Base-by-base conservation (phyloP, 2,329 filamentous ascomycete genomes). In the Helotiales sp. region DNA sequence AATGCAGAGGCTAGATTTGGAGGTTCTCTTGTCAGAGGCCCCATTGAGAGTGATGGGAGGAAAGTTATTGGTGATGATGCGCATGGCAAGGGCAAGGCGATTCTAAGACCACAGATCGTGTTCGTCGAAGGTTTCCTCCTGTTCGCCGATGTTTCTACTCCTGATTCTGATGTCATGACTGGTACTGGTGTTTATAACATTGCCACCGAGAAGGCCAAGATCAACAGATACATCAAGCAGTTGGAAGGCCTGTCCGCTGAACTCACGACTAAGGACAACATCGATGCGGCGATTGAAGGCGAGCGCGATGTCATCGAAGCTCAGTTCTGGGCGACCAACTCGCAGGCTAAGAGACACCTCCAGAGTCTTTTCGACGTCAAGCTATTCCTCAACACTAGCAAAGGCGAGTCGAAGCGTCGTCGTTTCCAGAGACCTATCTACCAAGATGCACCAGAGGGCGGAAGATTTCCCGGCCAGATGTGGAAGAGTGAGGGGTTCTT, bases 401-500 rank as follows among this genome's bases (percentile, higher is more conserved):
- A 68, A 32, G 40, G 30, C 0, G 52, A 47, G 1, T 72, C 71
- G 1, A 70, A 66, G 32, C 10, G 58, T 2, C 61, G 72, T 17
- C 66, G 73, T 15, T 65, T 75, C 37, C 11, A 10, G 1, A 28
- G 71, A 20, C 5, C 15, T 1, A 17, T 47, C 2, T 75, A 74
- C 52, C 40, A 64, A 0, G 73, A 75, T 63, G 40, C 28, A 7
- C 65, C 60, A 0, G 30, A 13, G 13, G 66, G 63, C 8, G 28
- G 57, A 10, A 63, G 74, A 24, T 3, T 43, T 22, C 69, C 70
- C 2, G 75, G 75, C 0, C 66, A 77, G 59, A 64, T 72, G 66
- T 75, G 73, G 75, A 76, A 76, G 69, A 71, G 64, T 1, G 68
- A 72, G 43, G 75, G 71, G 13, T 77, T 77, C 54, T 77, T 75